Evolutionary conservation across 2,329 filamentous ascomycete species (phyloP).

Genomic region (Sodiomyces alkalinus): DNA sequence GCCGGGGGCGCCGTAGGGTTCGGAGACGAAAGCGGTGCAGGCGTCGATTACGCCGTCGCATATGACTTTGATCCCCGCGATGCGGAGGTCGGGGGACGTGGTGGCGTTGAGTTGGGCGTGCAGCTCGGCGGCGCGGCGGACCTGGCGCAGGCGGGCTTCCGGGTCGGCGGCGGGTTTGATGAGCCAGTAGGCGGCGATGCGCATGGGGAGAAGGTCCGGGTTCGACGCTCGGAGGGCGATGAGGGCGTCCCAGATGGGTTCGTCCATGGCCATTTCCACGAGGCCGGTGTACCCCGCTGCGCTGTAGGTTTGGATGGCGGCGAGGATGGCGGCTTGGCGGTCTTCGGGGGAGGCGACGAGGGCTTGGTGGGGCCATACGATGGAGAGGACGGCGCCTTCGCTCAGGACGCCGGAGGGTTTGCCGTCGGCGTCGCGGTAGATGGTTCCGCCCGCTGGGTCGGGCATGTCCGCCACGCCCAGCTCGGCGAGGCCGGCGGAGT

Average conservation of each 20-base stretch:
- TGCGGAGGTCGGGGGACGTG: constrained; percentile 20
- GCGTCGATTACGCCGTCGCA: constrained; percentile 43
- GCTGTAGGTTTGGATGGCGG: constrained; percentile 34
- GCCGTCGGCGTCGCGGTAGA: constrained; percentile 32
- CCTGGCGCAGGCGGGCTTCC: constrained; percentile 27
- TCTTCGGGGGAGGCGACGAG: constrained; percentile 30
- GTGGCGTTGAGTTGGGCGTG: constrained; percentile 17
- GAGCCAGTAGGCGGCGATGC: constrained; percentile 41
- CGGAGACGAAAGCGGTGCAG: constrained; percentile 37
- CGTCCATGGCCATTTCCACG: constrained; percentile 48
- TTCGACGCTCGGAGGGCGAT: constrained; percentile 25
- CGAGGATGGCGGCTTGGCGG: constrained; percentile 28
- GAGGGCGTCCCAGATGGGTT: constrained; percentile 36
- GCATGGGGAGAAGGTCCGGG: constrained; percentile 22
- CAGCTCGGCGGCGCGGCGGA: constrained; percentile 32
- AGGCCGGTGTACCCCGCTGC: constrained; percentile 37
- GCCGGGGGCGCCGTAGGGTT: constrained; percentile 27
- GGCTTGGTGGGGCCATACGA: constrained; percentile 40
- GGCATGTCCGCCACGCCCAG: constrained; percentile 27
- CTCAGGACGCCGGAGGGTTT: constrained; percentile 33
- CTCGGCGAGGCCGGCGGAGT: constrained; percentile 31
- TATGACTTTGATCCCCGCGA: constrained; percentile 44
- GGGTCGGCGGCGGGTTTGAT: constrained; percentile 30
- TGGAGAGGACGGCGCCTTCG: constrained; percentile 34
- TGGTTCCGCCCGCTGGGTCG: constrained; percentile 34